Percentiles rank a stretch among this genome's conserved stretches.
These are phyloP conservation scores for Agaricus subrufescens DNA, from an alignment of 768 basidiomycete genomes.

Conservation along the genomic window DNA sequence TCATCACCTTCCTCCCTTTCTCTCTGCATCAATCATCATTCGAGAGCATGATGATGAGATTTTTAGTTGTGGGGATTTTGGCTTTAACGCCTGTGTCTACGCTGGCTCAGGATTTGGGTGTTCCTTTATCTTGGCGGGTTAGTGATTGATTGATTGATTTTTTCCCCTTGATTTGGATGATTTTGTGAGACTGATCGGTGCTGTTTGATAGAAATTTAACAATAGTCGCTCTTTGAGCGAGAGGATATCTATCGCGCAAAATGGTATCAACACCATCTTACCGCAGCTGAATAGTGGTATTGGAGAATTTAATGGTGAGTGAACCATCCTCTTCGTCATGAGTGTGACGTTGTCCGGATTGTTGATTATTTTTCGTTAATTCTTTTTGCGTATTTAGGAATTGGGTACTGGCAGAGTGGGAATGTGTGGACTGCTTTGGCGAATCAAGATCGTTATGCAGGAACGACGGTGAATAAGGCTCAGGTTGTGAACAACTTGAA, in stretches of 20 bases:
- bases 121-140: conserved; percentile 41
- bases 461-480: conserved; percentile 31
- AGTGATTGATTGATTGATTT: conserved; percentile 9
- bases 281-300: conserved; percentile 30
- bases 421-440: conserved; percentile 50
- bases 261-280: conserved; percentile 36
- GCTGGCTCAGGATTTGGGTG: conserved; percentile 34
- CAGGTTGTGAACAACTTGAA: conserved; percentile 36
- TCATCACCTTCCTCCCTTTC: too few relatives aligned
- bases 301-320: conserved; percentile 40
- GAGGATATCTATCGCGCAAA: conserved; percentile 36
- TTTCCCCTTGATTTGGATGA: not conserved
- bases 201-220: conserved; percentile 31
- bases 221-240: conserved; percentile 32
- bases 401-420: conserved; percentile 50
- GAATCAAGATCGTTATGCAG: conserved; percentile 37
- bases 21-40: too few relatives aligned
- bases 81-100: not conserved
- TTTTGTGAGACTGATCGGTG: not conserved
- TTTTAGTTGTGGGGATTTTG: not conserved
- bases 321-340: not conserved
- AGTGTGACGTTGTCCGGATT: not conserved
- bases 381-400: conserved; percentile 23
- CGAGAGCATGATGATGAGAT: not conserved
- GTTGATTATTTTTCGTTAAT: not conserved